Evolutionary conservation across 1,284 basidiomycete species (phyloP).

Genomic region (Macrocystidia cucumis): DNA sequence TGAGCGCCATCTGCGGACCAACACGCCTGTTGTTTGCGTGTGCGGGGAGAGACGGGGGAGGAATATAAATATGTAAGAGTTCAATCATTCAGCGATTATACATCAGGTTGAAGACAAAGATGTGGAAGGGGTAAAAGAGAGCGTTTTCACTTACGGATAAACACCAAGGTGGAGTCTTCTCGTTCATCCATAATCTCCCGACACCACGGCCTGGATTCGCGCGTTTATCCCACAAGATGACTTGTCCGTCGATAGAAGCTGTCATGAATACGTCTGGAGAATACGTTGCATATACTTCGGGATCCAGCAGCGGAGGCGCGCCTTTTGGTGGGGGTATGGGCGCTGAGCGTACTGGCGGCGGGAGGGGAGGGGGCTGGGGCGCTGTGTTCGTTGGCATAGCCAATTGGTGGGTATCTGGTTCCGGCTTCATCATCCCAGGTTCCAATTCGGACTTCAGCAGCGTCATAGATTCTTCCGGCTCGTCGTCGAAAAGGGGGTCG

Average conservation of each 20-base stretch:
- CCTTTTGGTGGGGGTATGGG: constrained; percentile 52
- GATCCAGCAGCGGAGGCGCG: constrained; percentile 65
- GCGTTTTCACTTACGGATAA: constrained; percentile 57
- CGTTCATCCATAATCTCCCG: constrained; percentile 79
- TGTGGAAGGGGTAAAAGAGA: constrained; percentile 1
- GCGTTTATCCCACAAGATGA: constrained; percentile 87
- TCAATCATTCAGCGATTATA: constrained; percentile 4
- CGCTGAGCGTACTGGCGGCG: constrained; percentile 16
- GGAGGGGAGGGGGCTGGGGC: constrained; percentile 15
- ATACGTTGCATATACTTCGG: constrained; percentile 52
- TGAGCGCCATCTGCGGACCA: constrained; percentile 89
- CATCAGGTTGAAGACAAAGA: constrained; percentile 7
- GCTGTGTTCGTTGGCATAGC: constrained; percentile 12
- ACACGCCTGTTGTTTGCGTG: constrained; percentile 56
- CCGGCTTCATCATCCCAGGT: not conserved
- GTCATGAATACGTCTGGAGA: constrained; percentile 87
- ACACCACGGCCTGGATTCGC: constrained; percentile 65
- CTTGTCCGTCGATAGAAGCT: constrained; percentile 87
- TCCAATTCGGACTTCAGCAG: not conserved
- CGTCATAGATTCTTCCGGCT: constrained; percentile 48
- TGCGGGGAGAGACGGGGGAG: too few species aligned
- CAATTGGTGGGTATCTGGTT: constrained; percentile 1
- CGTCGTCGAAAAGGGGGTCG: constrained; percentile 77
- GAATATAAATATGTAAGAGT: constrained; percentile 5
- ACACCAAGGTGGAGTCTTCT: constrained; percentile 94